A percentile compares a stretch with the other conserved stretches of the same genome.
Conservation (phyloP, 2,329 filamentous ascomycete species). For the Erysiphe neolycopersici region DNA sequence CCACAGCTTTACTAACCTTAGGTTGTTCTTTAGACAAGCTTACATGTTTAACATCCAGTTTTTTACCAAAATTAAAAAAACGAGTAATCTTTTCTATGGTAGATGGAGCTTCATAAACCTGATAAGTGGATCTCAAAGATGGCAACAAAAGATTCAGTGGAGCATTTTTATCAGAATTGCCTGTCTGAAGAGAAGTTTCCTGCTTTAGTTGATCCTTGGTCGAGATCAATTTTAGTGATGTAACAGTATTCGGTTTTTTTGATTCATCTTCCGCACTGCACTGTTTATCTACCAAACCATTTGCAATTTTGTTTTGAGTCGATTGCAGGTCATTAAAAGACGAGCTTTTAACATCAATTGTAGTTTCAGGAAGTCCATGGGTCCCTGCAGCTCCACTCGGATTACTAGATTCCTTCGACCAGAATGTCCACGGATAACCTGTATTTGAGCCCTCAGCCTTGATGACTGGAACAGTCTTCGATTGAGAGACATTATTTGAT, state of each 20-base stretch:
- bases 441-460: too few relatives aligned
- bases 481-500: too few relatives aligned
- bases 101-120: slow-evolving; percentile 37
- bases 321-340: too few relatives aligned
- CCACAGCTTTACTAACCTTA: slow-evolving; percentile 60
- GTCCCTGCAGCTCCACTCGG: too few relatives aligned
- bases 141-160: slow-evolving; percentile 41
- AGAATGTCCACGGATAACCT: too few relatives aligned
- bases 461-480: too few relatives aligned
- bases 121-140: slow-evolving; percentile 41
- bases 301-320: neutral
- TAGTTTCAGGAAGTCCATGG: too few relatives aligned
- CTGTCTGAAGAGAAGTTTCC: too few relatives aligned
- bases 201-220: neutral
- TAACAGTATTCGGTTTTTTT: neutral
- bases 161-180: neutral
- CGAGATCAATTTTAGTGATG: neutral
- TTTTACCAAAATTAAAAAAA: slow-evolving; percentile 27
- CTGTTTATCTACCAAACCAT: neutral
- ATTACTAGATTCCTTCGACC: too few relatives aligned
- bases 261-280: neutral
- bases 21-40: slow-evolving; percentile 40
- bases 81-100: slow-evolving; percentile 39
- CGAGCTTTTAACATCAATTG: too few relatives aligned
- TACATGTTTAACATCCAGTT: slow-evolving; percentile 39